These are phyloP conservation scores for Aspergillus ellipticus DNA, from an alignment of 495 filamentous ascomycete species.

Conservation along the genomic window DNA sequence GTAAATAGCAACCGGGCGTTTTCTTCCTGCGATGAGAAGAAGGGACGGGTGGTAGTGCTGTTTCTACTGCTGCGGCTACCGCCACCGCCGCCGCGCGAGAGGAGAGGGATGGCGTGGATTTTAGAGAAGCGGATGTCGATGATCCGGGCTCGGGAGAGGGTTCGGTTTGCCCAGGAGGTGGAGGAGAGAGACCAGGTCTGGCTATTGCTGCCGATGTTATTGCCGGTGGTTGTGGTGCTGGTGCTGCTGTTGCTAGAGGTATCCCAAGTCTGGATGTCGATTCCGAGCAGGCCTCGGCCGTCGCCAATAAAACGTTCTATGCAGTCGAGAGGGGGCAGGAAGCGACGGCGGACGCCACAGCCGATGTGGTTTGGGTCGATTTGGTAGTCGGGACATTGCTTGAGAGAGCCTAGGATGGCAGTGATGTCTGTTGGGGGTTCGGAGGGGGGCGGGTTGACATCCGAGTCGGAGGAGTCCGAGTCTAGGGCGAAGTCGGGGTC, in stretches of 20 bases:
- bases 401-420: slow-evolving; percentile 49
- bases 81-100: slow-evolving; percentile 12
- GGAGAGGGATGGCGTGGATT: slow-evolving; percentile 23
- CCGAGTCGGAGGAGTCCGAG: slow-evolving; percentile 9
- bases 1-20: slow-evolving; percentile 39
- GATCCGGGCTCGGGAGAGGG: slow-evolving; percentile 18
- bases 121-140: slow-evolving; percentile 33
- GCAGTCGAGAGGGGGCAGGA: slow-evolving; percentile 65
- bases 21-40: slow-evolving; percentile 23
- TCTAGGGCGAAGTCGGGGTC: slow-evolving; percentile 31
- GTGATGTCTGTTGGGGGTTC: slow-evolving; percentile 41
- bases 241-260: no score
- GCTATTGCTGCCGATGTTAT: not conserved
- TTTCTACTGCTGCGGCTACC: not conserved
- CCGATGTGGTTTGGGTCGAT: slow-evolving; percentile 73
- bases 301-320: slow-evolving; percentile 65
- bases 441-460: no score
- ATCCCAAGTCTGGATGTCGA: slow-evolving; percentile 49
- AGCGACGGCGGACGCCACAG: slow-evolving; percentile 67
- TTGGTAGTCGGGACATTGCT: slow-evolving; percentile 70
- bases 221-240: no score
- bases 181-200: slow-evolving; percentile 8
- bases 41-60: not conserved
- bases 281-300: slow-evolving; percentile 60
- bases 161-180: slow-evolving; percentile 26